Base-by-base conservation (phyloP, 106 monocot species). In the Chionographis japonica region DNA sequence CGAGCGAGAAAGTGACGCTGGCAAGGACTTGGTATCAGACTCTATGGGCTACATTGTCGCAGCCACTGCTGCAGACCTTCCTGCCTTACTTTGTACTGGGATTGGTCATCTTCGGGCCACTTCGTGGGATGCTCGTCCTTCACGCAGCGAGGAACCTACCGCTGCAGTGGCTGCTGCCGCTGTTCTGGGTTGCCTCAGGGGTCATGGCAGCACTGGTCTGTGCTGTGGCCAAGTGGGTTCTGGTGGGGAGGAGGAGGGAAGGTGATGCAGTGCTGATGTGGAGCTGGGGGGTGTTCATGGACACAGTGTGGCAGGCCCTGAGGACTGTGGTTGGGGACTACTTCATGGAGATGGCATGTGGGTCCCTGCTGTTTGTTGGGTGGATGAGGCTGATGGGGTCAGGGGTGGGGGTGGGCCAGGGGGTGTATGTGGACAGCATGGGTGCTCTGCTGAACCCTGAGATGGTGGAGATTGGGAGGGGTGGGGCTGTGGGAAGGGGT, bases 301-400 rank as follows among this genome's bases (percentile, higher is more conserved):
- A 84, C 68, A 76, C 84, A 13, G 56, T 61, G 56, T 84, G 84
- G 84, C 84, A 84, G 61, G 84, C 84, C 2, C 12, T 79, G 4
- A 67, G 76, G 40, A 79, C 75, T 8, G 54, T 72, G 38, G 53
- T 59, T 6, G 79, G 75, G 0, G 84, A 84, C 20, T 84, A 66
- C 62, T 84, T 79, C 79, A 54, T 65, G 62, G 84, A 76, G 46
- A 79, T 84, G 84, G 79, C 79, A 5, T 54, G 75, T 19, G 84
- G 84, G 37, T 84, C 84, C 0, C 8, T 60, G 11, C 13, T 76
- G 56, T 84, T 84, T 27, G 71, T 50, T 6, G 12, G 51, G 2
- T 79, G 67, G 75, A 79, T 79, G 84, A 75, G 61, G 78, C 52
- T 76, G 40, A 84, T 84, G 84, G 84, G 84, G 0, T 62, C 79